phyloP scores from a whole-genome alignment of 164 flowering plant genomes.

The Houttuynia cordata region DNA sequence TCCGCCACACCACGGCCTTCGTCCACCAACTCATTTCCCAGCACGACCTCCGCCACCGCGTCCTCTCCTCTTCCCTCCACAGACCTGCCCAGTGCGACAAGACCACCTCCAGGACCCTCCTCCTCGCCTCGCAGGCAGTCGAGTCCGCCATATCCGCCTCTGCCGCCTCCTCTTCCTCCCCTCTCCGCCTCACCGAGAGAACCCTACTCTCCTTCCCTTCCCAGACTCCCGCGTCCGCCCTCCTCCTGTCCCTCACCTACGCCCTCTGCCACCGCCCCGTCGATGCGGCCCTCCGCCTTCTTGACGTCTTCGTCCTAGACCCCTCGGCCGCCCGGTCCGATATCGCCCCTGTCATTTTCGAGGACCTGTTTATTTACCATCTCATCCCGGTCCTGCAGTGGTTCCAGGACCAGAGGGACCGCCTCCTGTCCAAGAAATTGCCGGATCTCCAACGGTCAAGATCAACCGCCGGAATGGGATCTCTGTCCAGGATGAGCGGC shows the following conservation, averaged over 20 bases:
- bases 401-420: constrained; percentile 29
- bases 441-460: background rate
- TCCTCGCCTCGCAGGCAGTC: constrained; percentile 33
- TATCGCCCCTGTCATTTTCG: constrained; percentile 41
- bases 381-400: constrained; percentile 35
- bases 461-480: constrained; percentile 14
- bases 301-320: constrained; percentile 30
- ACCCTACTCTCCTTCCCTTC: constrained; percentile 29
- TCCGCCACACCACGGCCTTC: constrained; percentile 35
- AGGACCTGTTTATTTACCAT: constrained; percentile 40
- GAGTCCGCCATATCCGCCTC: constrained; percentile 31
- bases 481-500: constrained; percentile 42
- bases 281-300: constrained; percentile 30
- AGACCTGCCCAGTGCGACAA: constrained; percentile 15
- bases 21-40: constrained; percentile 26
- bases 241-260: constrained; percentile 40
- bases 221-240: constrained; percentile 24
- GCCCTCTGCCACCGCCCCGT: constrained; percentile 19
- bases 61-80: constrained; percentile 27
- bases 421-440: constrained; percentile 21
- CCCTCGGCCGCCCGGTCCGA: constrained; percentile 50
- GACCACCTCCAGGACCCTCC: constrained; percentile 20
- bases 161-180: constrained; percentile 22
- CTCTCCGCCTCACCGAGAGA: constrained; percentile 38
- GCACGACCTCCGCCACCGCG: constrained; percentile 34